Evolutionary conservation across 2,329 filamentous ascomycete genomes (phyloP), one percentile per base, ranked within the genome.

Genomic region (Setomelanomma holmii): DNA sequence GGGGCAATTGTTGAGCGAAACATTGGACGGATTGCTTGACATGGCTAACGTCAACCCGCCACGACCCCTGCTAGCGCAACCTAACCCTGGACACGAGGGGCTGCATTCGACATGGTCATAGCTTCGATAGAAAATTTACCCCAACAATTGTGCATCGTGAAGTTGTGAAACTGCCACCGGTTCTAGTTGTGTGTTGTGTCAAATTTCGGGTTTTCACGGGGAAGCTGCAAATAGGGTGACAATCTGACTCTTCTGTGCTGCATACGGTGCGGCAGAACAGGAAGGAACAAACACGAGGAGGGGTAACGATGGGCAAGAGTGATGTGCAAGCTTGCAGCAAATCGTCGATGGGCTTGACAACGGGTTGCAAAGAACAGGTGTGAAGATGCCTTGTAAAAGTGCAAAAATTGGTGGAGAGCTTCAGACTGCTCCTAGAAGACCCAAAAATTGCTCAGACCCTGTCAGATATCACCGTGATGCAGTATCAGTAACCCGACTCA

Each of bases 101-200:
- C 57, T 62, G 45, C 45, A 55, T 55, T 54, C 24, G 46, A 21
- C 27, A 30, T 53, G 56, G 60, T 49, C 61, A 61, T 64, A 64
- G 63, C 63, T 64, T 36, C 55, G 17, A n/a, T 7, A 42, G 52
- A 53, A 55, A 58, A 39, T 57, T 56, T 55, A 52, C 58, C 65
- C 60, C 67, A 69, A 67, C 68, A 69, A 55, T 66, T 66, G 61
- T 68, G 64, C 63, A 67, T 63, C 53, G 53, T 61, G 57, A 50
- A 53, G 30, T 45, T 36, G 38, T 46, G 16, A 23, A 52, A 35
- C 55, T 34, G 30, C 23, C 35, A 40, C 22, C 34, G 40, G 39
- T 22, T 22, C 5, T 49, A 40, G 44, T 33, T 16, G 11, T 16
- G 19, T 16, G n/a, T 11, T 14, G 22, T 2, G 22, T n/a, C 20